A percentile compares a stretch with the other conserved stretches of the same genome.
These are phyloP conservation scores for Citrullus amarus DNA, from an alignment of 306 rosid genomes.

Conservation along the genomic window DNA sequence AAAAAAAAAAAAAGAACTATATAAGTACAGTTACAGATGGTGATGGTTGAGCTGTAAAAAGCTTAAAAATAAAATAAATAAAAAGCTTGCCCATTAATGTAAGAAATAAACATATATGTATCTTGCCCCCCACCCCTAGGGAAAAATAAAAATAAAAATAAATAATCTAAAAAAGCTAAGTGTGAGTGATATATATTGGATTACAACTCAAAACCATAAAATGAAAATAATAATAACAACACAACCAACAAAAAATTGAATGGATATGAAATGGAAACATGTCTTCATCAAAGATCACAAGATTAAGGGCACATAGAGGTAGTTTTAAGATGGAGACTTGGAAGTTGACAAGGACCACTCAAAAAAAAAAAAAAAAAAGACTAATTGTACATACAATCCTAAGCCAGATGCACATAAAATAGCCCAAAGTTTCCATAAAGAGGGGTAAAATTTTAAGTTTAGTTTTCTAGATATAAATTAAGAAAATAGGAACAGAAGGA, in stretches of 20 bases:
- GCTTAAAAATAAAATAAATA: neutral
- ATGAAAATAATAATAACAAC: neutral
- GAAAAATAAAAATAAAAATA: neutral
- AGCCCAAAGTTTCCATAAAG: too few species aligned
- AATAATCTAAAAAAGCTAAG: neutral
- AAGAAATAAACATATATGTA: neutral
- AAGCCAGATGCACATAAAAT: too few species aligned
- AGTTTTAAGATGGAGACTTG: slow-evolving; percentile 1
- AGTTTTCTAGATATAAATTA: too few species aligned
- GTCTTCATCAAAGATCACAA: slow-evolving; percentile 4
- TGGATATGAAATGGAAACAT: slow-evolving; percentile 1
- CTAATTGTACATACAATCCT: too few species aligned
- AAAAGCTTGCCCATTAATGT: neutral
- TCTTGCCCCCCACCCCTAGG: too few species aligned
- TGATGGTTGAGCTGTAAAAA: neutral
- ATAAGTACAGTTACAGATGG: neutral
- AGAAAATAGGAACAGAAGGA: too few species aligned
- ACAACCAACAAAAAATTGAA: neutral
- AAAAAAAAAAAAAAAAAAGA: too few species aligned
- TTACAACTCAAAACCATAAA: slow-evolving; percentile 1
- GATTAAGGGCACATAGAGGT: neutral
- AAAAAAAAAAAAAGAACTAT: too few species aligned
- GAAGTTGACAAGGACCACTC: neutral
- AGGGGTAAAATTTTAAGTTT: too few species aligned
- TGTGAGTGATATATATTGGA: neutral